These are phyloP conservation scores for Moesziomyces antarcticus DNA, from an alignment of 1,284 basidiomycete species.

Conservation along the genomic window DNA sequence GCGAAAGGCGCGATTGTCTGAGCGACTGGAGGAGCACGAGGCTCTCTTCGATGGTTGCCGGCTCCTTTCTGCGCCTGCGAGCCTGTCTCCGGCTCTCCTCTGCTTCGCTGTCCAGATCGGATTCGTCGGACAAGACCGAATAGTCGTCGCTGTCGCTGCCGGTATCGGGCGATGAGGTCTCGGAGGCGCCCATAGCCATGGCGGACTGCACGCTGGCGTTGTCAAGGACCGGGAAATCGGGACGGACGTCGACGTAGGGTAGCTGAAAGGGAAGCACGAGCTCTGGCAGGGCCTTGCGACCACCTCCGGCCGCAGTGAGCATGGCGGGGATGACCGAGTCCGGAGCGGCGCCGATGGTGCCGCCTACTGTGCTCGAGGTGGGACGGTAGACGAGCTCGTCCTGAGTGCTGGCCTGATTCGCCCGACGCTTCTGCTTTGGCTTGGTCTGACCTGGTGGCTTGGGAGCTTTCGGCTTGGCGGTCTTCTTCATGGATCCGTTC, in stretches of 20 bases:
- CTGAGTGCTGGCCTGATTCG: slow-evolving; percentile 24
- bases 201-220: slow-evolving; percentile 43
- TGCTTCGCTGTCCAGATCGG: slow-evolving; percentile 39
- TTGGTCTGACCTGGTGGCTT: slow-evolving; percentile 31
- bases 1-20: slow-evolving; percentile 64
- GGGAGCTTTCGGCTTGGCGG: slow-evolving; percentile 12
- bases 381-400: slow-evolving; percentile 33
- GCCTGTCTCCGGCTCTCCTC: slow-evolving; percentile 38
- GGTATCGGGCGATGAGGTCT: slow-evolving; percentile 38
- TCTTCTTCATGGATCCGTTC: slow-evolving; percentile 21
- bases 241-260: slow-evolving; percentile 29
- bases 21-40: slow-evolving; percentile 61
- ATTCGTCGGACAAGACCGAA: slow-evolving; percentile 41
- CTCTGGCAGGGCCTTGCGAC: slow-evolving; percentile 54
- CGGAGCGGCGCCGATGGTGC: slow-evolving; percentile 51
- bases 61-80: slow-evolving; percentile 39
- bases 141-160: slow-evolving; percentile 51
- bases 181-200: slow-evolving; percentile 48
- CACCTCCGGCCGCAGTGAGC: slow-evolving; percentile 55
- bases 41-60: slow-evolving; percentile 51
- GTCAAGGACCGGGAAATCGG: slow-evolving; percentile 46
- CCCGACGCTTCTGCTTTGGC: slow-evolving; percentile 48
- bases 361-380: slow-evolving; percentile 47
- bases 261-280: slow-evolving; percentile 54
- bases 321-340: slow-evolving; percentile 35